Evolutionary conservation across 768 basidiomycete genomes (phyloP), one percentile per base, ranked within the genome.

Genomic region (Suillus fuscotomentosus): DNA sequence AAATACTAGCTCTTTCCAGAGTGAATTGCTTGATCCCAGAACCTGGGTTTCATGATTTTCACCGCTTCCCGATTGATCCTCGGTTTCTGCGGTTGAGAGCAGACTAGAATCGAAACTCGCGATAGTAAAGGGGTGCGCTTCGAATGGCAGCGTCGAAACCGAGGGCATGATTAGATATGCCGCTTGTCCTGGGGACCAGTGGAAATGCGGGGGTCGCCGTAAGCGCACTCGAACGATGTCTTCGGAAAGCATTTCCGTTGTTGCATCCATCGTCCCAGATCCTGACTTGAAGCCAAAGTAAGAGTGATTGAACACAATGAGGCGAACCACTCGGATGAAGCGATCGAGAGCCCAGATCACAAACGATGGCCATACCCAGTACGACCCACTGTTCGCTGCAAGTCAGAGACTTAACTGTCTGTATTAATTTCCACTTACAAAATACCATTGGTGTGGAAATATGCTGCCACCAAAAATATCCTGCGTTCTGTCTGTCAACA

Each of bases 101-200:
- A 70, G 13, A 14, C 60, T 2, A 14, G 71, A 69, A 50, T 80
- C 75, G 9, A 80, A 70, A 22, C 76, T 83, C 7, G 84, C 77
- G 60, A 88, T 87, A 0, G 87, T 86, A 73, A 89, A 88, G 2
- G 88, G 88, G 64, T 88, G 88, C 0, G 83, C 73, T 71, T 88
- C 83, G 39, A 83, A 79, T 4, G 82, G 82, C 31, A 79, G 71
- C 0, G 60, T 60, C 13, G 83, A 83, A 6, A 85, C 75, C 1
- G 76, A 69, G 5, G 85, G 85, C 67, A 87, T 74, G 14, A 76
- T 79, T 31, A 88, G 75, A 67, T 81, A 88, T 0, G 79, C 82
- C 47, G 80, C 78, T 72, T 88, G 88, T 10, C 87, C 88, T 0
- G 88, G 79, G 8, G 70, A 68, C 84, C 83, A 84, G 22, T 73